A percentile compares a stretch with the other conserved stretches of the same genome.
These are phyloP conservation scores for Fusarium dlaminii DNA, from an alignment of 2,329 filamentous ascomycete genomes.

Conservation along the genomic window DNA sequence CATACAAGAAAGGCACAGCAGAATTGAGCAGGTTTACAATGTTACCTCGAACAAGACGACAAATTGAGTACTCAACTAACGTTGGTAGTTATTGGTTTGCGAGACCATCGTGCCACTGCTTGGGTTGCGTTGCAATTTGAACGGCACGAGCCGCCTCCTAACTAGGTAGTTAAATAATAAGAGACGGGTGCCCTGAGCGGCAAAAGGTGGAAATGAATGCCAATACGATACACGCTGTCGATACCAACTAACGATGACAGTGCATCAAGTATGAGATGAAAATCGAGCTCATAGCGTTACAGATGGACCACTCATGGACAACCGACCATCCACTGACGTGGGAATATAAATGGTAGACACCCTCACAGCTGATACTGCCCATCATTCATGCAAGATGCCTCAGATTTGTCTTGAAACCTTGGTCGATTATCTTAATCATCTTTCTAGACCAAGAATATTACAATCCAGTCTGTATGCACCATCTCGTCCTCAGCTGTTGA, in stretches of 20 bases:
- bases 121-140: not conserved
- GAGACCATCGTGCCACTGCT: constrained; percentile 7
- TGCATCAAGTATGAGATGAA: not conserved
- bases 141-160: not conserved
- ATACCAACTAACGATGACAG: not conserved
- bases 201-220: not conserved
- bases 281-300: constrained; percentile 1
- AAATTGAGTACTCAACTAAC: not conserved
- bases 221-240: not conserved
- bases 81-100: not conserved
- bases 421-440: not conserved
- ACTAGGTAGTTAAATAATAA: not conserved
- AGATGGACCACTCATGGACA: not conserved
- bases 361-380: constrained; percentile 5
- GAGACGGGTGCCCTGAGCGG: not conserved
- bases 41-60: not conserved
- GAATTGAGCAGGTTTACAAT: not conserved
- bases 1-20: not conserved
- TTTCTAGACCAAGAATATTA: not conserved
- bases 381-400: constrained; percentile 6
- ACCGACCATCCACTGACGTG: not conserved
- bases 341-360: constrained; percentile 7
- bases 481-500: not conserved
- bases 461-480: too few species aligned
- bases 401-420: not conserved